Percentiles rank a stretch among this genome's conserved stretches.
phyloP scores from a whole-genome alignment of 1,284 basidiomycete genomes.

The Pseudozyma thailandica region DNA sequence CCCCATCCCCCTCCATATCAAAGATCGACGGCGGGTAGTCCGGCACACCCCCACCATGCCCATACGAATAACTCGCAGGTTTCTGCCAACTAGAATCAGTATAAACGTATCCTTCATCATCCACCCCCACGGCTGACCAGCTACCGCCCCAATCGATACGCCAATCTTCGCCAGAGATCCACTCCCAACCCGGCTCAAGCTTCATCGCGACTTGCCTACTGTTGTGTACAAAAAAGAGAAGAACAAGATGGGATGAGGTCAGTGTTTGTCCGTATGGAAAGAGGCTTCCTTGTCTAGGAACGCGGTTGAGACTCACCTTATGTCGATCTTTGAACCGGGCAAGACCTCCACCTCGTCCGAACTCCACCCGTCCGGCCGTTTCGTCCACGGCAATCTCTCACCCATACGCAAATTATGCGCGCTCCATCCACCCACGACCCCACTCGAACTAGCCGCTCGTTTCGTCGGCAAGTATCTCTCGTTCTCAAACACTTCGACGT shows the following conservation, averaged over 20 bases:
- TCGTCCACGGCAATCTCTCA: slow-evolving; percentile 62
- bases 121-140: slow-evolving; percentile 64
- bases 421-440: slow-evolving; percentile 48
- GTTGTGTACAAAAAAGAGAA: slow-evolving; percentile 9
- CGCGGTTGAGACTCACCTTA: slow-evolving; percentile 41
- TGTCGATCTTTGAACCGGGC: slow-evolving; percentile 46
- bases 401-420: slow-evolving; percentile 45
- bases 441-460: slow-evolving; percentile 24
- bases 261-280: slow-evolving; percentile 8
- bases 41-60: slow-evolving; percentile 45
- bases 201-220: slow-evolving; percentile 60
- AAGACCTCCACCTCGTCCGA: slow-evolving; percentile 50
- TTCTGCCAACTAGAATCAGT: slow-evolving; percentile 65
- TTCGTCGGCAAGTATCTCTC: slow-evolving; percentile 44
- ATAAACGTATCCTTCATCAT: slow-evolving; percentile 64
- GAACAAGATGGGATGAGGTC: slow-evolving; percentile 17
- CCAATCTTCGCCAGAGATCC: slow-evolving; percentile 65
- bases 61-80: slow-evolving; percentile 63
- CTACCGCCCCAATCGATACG: slow-evolving; percentile 66
- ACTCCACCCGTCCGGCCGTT: slow-evolving; percentile 61
- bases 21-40: slow-evolving; percentile 44
- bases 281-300: too few relatives aligned
- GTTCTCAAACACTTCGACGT: slow-evolving; percentile 66
- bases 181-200: slow-evolving; percentile 63
- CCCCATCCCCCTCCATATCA: slow-evolving; percentile 20